These are phyloP conservation scores for Puccinia coronata DNA, from an alignment of 1,284 basidiomycete genomes.

Conservation along the genomic window DNA sequence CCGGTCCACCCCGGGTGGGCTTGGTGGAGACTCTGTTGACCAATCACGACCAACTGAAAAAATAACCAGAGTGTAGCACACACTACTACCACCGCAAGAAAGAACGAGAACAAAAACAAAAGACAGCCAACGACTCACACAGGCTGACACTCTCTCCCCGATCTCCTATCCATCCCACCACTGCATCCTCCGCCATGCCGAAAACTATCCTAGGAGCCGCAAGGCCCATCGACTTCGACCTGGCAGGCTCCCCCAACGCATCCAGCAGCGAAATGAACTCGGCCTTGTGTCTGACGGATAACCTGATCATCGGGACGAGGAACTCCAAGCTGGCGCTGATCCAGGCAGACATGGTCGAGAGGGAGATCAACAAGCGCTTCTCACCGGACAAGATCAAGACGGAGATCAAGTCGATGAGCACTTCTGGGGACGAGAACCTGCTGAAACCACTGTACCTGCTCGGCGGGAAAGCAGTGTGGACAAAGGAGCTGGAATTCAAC, in stretches of 20 bases:
- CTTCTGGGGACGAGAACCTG: constrained; percentile 88
- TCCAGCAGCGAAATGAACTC: not conserved
- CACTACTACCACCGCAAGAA: not conserved
- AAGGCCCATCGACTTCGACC: not conserved
- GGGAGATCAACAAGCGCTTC: constrained; percentile 62
- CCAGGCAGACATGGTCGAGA: constrained; percentile 76
- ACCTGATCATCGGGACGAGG: constrained; percentile 73
- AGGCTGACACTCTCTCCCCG: not conserved
- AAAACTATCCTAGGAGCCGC: not conserved
- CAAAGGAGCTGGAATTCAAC: constrained; percentile 86
- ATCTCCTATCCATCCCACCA: not conserved
- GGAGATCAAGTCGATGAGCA: constrained; percentile 79
- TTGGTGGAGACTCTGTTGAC: not conserved
- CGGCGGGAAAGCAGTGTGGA: constrained; percentile 80
- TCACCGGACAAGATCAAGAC: constrained; percentile 60
- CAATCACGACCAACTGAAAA: constrained; percentile 10
- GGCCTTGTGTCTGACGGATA: constrained; percentile 6
- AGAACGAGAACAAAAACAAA: not conserved
- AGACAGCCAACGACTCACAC: not conserved
- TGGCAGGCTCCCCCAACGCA: not conserved
- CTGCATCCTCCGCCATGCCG: not conserved
- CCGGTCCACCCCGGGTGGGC: not conserved
- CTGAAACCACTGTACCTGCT: constrained; percentile 65
- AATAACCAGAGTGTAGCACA: too few relatives aligned
- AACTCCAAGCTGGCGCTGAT: constrained; percentile 80